Percentiles rank a stretch among this genome's conserved stretches.
Evolutionary conservation across 2,329 filamentous ascomycete species (phyloP).

Genomic region (Aspergillus eucalypticola): DNA sequence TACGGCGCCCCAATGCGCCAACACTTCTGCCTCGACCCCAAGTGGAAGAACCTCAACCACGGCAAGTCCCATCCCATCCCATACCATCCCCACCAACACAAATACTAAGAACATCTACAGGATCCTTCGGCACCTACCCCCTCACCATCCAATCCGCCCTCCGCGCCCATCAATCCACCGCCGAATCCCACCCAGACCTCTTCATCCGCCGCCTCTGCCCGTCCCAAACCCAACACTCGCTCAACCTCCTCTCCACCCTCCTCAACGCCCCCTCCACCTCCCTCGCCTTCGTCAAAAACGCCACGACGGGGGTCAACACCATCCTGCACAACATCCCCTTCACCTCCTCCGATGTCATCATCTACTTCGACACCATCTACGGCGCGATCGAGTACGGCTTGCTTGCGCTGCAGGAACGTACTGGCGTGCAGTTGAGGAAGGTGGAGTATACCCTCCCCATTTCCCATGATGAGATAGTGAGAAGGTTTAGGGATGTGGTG

Average conservation of each 20-base stretch:
- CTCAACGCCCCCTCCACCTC: constrained; percentile 67
- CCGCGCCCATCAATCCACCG: constrained; percentile 64
- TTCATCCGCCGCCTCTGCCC: constrained; percentile 72
- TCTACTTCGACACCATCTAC: constrained; percentile 80
- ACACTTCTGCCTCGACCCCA: constrained; percentile 68
- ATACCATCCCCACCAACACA: background rate
- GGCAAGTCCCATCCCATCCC: constrained; percentile 50
- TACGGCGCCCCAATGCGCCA: constrained; percentile 60
- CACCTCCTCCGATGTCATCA: constrained; percentile 67
- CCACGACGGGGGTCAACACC: constrained; percentile 69
- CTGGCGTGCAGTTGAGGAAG: constrained; percentile 50
- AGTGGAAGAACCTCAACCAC: constrained; percentile 76
- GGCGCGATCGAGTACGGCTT: constrained; percentile 74
- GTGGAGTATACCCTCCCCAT: constrained; percentile 69
- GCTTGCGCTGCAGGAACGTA: constrained; percentile 70
- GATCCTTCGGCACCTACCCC: constrained; percentile 80
- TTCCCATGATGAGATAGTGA: constrained; percentile 66
- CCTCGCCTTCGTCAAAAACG: constrained; percentile 78
- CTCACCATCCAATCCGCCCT: constrained; percentile 59
- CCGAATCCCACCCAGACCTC: constrained; percentile 69
- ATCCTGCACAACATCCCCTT: constrained; percentile 75
- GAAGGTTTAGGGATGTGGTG: constrained; percentile 62
- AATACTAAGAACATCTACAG: constrained; percentile 11
- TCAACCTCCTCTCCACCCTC: constrained; percentile 63
- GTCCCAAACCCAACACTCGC: constrained; percentile 62